These are phyloP conservation scores for Globisporangium echinulatum DNA, from an alignment of 352 stramenopile genomes.

Conservation along the genomic window DNA sequence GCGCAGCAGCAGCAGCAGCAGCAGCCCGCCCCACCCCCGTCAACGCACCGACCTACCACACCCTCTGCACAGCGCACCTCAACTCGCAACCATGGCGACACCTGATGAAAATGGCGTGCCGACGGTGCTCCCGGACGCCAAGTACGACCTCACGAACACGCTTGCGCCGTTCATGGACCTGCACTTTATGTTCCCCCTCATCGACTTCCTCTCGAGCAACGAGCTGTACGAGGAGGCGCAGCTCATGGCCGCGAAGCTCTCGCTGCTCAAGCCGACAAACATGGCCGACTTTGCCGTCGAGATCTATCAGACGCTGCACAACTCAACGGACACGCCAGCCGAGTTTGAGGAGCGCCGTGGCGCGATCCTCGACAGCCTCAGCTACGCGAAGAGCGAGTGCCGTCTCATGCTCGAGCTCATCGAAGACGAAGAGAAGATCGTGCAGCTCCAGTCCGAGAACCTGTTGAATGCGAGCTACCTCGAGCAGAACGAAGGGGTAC, in stretches of 20 bases:
- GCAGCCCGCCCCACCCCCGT: not conserved
- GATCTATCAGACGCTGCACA: slow-evolving; percentile 91
- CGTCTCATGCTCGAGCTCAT: slow-evolving; percentile 75
- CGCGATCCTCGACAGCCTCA: slow-evolving; percentile 69
- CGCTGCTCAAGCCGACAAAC: slow-evolving; percentile 92
- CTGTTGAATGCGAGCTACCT: slow-evolving; percentile 72
- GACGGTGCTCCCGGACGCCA: slow-evolving; percentile 46
- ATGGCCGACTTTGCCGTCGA: slow-evolving; percentile 97
- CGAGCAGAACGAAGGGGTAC: slow-evolving; percentile 77
- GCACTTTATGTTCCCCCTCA: slow-evolving; percentile 97
- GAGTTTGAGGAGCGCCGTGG: slow-evolving; percentile 81
- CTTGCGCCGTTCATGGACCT: slow-evolving; percentile 94
- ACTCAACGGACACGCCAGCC: slow-evolving; percentile 59
- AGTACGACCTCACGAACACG: slow-evolving; percentile 93
- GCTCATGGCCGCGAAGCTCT: slow-evolving; percentile 87
- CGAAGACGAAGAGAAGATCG: slow-evolving; percentile 83
- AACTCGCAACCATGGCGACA: slow-evolving; percentile 21
- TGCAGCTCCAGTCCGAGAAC: slow-evolving; percentile 80
- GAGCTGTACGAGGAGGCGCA: slow-evolving; percentile 91
- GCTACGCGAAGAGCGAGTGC: slow-evolving; percentile 71
- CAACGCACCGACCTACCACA: not conserved
- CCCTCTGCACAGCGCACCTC: not conserved
- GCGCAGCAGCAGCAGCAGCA: slow-evolving; percentile 4
- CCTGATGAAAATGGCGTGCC: slow-evolving; percentile 37
- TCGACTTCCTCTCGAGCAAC: slow-evolving; percentile 91